These are phyloP conservation scores for Pugionium cornutum DNA, from an alignment of 345 rosid genomes.

Conservation along the genomic window DNA sequence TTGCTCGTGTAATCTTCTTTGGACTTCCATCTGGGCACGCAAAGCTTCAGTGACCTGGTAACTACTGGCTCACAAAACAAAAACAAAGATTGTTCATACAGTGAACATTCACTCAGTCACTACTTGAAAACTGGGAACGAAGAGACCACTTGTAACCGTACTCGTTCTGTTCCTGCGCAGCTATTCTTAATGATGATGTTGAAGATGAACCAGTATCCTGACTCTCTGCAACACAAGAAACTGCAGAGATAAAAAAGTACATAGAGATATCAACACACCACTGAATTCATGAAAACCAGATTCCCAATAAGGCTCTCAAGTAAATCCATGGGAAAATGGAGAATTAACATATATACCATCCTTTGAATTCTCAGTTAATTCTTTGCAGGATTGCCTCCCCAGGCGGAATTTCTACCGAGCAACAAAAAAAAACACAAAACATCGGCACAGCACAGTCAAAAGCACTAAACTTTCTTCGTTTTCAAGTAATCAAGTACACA, in stretches of 20 bases:
- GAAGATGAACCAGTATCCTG: conserved; percentile 82
- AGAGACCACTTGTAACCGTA: conserved; percentile 42
- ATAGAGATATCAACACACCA: conserved; percentile 17
- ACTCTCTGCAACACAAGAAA: conserved; percentile 76
- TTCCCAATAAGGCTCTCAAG: background rate
- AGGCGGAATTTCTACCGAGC: conserved; percentile 74
- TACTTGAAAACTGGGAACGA: background rate
- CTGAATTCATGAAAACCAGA: background rate
- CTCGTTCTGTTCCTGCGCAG: conserved; percentile 75
- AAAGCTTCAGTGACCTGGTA: conserved; percentile 91
- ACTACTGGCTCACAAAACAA: conserved; percentile 52
- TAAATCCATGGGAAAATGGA: background rate
- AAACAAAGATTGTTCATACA: background rate
- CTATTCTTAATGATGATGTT: conserved; percentile 60
- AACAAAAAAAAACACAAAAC: background rate
- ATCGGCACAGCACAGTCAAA: conserved; percentile 11
- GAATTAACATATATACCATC: conserved; percentile 53
- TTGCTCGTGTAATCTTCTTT: conserved; percentile 87
- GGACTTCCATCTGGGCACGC: conserved; percentile 97
- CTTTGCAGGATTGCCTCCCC: conserved; percentile 88
- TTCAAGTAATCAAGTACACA: background rate
- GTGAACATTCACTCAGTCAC: background rate
- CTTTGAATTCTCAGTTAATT: conserved; percentile 72
- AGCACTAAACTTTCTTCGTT: conserved; percentile 9
- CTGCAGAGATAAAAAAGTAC: conserved; percentile 42